A percentile compares a stretch with the other conserved stretches of the same genome.
phyloP scores from a whole-genome alignment of 208 protist species.

The Paratrypanosoma confusum region DNA sequence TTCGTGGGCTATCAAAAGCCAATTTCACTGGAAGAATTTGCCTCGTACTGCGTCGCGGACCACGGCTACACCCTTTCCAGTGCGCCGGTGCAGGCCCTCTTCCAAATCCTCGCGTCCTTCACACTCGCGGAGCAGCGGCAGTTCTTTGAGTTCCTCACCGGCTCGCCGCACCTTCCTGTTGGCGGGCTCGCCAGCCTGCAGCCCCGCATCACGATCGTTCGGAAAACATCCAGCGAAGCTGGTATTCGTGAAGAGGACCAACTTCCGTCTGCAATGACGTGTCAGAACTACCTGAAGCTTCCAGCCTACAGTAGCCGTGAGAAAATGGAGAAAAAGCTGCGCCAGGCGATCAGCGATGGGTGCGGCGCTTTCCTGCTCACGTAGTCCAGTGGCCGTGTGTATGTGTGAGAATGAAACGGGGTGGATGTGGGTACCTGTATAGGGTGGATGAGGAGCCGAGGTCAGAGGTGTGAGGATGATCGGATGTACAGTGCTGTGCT shows the following conservation, averaged over 20 bases:
- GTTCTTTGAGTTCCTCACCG: conserved; percentile 88
- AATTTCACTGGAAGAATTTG: conserved; percentile 58
- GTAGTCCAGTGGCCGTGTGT: conserved; percentile 14
- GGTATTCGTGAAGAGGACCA: conserved; percentile 49
- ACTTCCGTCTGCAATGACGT: conserved; percentile 89
- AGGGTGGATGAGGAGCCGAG: too few relatives aligned
- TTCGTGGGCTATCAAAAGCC: conserved; percentile 34
- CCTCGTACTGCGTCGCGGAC: conserved; percentile 60
- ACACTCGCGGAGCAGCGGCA: conserved; percentile 47
- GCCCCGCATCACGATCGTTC: conserved; percentile 84
- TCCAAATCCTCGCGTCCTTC: conserved; percentile 74
- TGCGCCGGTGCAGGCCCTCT: conserved; percentile 73
- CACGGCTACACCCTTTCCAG: conserved; percentile 78
- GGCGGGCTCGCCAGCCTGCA: conserved; percentile 62
- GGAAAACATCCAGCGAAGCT: conserved; percentile 60
- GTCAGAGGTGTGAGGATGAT: too few relatives aligned
- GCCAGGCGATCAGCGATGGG: conserved; percentile 77
- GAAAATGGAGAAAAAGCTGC: conserved; percentile 79
- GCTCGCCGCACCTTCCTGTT: conserved; percentile 65
- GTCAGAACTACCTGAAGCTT: conserved; percentile 90
- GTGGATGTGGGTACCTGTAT: too few relatives aligned
- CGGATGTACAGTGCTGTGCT: too few relatives aligned
- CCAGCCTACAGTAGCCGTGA: conserved; percentile 75
- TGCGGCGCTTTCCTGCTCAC: conserved; percentile 75
- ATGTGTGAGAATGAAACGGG: too few relatives aligned